phyloP scores from a whole-genome alignment of 768 basidiomycete genomes.

The Termitomyces bulborhizus region DNA sequence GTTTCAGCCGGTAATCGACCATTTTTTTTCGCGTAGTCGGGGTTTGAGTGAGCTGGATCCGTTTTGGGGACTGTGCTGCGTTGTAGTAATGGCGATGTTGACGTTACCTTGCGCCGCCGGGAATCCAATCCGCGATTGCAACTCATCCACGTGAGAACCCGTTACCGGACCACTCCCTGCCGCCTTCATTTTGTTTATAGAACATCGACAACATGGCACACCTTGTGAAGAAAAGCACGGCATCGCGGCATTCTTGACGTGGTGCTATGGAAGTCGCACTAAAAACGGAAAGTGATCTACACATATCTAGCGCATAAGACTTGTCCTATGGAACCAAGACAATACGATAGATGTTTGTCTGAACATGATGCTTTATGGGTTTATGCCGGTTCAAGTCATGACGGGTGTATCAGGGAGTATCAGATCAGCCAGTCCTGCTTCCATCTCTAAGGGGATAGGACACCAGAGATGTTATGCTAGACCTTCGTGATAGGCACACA shows the following conservation, averaged over 20 bases:
- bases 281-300: not conserved
- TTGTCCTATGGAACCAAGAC: not conserved
- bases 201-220: not conserved
- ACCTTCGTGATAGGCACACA: constrained; percentile 17
- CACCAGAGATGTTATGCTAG: constrained; percentile 9
- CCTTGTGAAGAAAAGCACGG: not conserved
- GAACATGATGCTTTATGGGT: constrained; percentile 6
- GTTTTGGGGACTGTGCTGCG: not conserved
- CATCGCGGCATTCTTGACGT: constrained; percentile 1
- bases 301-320: not conserved
- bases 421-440: constrained; percentile 7
- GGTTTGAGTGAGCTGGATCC: not conserved
- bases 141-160: constrained; percentile 3
- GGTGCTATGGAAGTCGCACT: not conserved
- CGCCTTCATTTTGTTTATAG: not conserved
- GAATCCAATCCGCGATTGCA: constrained; percentile 7
- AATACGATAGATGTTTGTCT: constrained; percentile 1
- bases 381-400: constrained; percentile 2
- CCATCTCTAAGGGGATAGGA: constrained; percentile 15
- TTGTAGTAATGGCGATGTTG: constrained; percentile 2
- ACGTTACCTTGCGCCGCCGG: constrained; percentile 4
- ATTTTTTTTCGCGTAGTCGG: not conserved
- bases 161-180: constrained; percentile 2
- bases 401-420: constrained; percentile 9
- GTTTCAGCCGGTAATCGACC: not conserved